phyloP scores from a whole-genome alignment of 495 filamentous ascomycete species.

The Trichocladium uniseriatum region DNA sequence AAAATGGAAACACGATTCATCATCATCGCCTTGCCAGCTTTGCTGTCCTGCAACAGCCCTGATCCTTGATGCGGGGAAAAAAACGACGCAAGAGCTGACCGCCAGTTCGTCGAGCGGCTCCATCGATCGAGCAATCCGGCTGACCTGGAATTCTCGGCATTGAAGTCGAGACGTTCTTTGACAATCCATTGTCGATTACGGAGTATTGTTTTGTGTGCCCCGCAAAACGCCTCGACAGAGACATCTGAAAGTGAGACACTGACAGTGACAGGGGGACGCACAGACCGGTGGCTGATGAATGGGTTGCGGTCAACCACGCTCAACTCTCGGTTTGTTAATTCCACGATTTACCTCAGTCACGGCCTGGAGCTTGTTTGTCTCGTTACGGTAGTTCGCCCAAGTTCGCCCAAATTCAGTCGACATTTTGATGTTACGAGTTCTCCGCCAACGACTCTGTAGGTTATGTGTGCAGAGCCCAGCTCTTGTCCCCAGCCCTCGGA shows the following conservation, averaged over 20 bases:
- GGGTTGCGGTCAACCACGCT: neutral
- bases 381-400: constrained; percentile 14
- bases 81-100: constrained; percentile 24
- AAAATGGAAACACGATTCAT: constrained; percentile 19
- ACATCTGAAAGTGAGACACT: neutral
- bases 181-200: neutral
- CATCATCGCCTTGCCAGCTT: constrained; percentile 22
- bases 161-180: neutral
- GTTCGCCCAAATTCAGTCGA: constrained; percentile 22
- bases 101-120: constrained; percentile 26
- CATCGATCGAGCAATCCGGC: neutral
- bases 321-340: neutral
- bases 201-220: neutral
- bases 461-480: no score
- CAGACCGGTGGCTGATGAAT: no score
- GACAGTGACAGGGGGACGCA: neutral
- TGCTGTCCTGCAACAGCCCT: constrained; percentile 17
- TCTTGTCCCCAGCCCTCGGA: no score
- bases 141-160: neutral
- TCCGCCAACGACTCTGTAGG: no score
- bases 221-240: neutral
- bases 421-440: no score
- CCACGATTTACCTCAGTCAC: no score
- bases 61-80: constrained; percentile 23
- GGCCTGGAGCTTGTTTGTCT: no score